Base-by-base conservation (phyloP, 306 rosid species). In the Albizia julibrissin region DNA sequence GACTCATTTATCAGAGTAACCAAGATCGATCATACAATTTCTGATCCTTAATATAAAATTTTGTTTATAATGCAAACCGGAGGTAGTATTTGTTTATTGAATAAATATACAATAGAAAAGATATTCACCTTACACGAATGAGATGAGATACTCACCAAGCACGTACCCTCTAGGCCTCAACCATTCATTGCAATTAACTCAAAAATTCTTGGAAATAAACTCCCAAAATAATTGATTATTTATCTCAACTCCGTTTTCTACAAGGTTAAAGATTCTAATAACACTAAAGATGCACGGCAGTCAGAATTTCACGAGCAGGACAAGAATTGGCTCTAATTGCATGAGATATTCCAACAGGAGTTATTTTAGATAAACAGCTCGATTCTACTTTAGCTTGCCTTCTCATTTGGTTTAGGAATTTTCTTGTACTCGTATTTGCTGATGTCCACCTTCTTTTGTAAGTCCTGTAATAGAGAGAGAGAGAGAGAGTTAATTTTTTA, bases 361-460 rank as follows among this genome's bases (percentile, higher is more conserved):
- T 44, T 18, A 12, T 69, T 59, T 81, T 16, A 61, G 72, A 66
- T 72, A 59, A 75, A 37, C 74, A 22, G 59, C 77, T 75, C 31
- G 62, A 82, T n/a, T 46, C 85, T 87, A 87, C 75, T 42, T 67
- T 24, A 33, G 69, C 37, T 87, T 87, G 80, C 87, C 86, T 33
- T 91, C 90, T 90, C 90, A 50, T 80, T 88, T 50, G 93, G 95
- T 79, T 77, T 86, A 33, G 97, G 97, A 85, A 93, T 91, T 79
- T 40, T 89, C 93, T 93, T 89, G 90, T 86, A 91, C 77, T 93
- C 94, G 1, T 88, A 91, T 62, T 86, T 77, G 80, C 87, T 80
- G 69, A 93, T 91, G 92, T 95, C 90, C 84, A 93, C 93, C 87
- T 88, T 91, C 83, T 86, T 83, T 80, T 92, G 90, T 84, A 95